These are phyloP conservation scores for Teratosphaeriaceae sp. DNA, from an alignment of 2,329 filamentous ascomycete genomes.

Conservation along the genomic window DNA sequence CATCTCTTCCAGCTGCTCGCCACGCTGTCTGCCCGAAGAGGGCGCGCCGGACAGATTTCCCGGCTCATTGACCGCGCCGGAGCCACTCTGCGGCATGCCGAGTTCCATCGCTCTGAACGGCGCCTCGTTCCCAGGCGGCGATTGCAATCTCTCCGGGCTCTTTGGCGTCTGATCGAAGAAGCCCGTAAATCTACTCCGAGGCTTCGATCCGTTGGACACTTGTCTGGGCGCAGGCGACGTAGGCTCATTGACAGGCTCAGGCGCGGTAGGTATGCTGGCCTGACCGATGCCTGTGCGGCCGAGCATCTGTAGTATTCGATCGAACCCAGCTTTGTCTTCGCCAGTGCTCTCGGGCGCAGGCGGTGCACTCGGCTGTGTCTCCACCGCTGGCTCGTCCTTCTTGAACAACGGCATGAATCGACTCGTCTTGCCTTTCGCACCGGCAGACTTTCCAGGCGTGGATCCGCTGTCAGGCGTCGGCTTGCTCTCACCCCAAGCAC, in stretches of 20 bases:
- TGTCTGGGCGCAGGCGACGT: constrained; percentile 19
- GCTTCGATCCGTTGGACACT: constrained; percentile 19
- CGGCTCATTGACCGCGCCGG: constrained; percentile 11
- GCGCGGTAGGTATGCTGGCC: constrained; percentile 1
- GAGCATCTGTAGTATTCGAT: constrained; percentile 16
- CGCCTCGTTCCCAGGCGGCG: constrained; percentile 14
- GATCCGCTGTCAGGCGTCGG: constrained; percentile 30
- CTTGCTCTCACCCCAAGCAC: constrained; percentile 48
- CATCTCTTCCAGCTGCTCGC: constrained; percentile 6
- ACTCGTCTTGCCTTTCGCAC: constrained; percentile 65
- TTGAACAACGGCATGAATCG: constrained; percentile 73
- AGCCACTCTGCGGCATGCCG: constrained; percentile 1
- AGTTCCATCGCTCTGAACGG: constrained; percentile 4
- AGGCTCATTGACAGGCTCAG: constrained; percentile 13
- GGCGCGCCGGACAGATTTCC: constrained; percentile 7
- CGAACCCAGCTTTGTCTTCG: constrained; percentile 77
- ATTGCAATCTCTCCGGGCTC: constrained; percentile 24
- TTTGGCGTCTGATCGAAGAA: constrained; percentile 26
- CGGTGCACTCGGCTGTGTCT: constrained; percentile 18
- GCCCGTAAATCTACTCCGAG: constrained; percentile 26
- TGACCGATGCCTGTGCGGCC: constrained; percentile 6
- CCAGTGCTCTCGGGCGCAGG: constrained; percentile 39
- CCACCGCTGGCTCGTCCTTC: constrained; percentile 24
- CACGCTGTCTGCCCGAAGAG: neutral
- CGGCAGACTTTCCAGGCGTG: constrained; percentile 31